Evolutionary conservation across 768 basidiomycete genomes (phyloP), one percentile per base, ranked within the genome.

Genomic region (Kwoniella dejecticola): DNA sequence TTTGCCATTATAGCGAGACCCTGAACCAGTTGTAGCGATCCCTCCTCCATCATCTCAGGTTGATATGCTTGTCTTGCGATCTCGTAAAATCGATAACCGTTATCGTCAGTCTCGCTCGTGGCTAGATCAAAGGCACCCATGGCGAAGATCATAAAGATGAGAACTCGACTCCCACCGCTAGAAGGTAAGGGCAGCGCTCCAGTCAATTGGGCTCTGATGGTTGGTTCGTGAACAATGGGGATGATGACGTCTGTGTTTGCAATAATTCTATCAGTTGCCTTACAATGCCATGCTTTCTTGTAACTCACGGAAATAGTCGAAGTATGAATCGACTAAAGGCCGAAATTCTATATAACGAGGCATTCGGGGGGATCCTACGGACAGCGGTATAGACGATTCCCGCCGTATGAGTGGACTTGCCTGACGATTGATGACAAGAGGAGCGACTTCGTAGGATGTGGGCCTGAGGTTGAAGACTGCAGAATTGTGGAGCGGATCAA

Each of bases 1-100:
- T 26, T 23, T 12, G 46, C 46, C 46, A 47, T 47, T 26, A 47
- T 47, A 47, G 46, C 46, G 12, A 47, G 46, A 24, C 46, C 46
- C 17, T 47, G 46, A 11, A 47, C 24, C 5, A 47, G 23, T 27
- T 47, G 3, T 11, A 47, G 8, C 13, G 21, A 26, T 26, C 46
- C 46, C n/a, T 47, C 46, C n/a, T 47, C 46, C 21, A 47, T 12
- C 46, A 24, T 26, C 13, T 27, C 24, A 2, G 46, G 21, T 27
- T 47, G 46, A 26, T 26, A 47, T 13, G 46, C 46, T 26, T 47
- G 23, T 17, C 46, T 47, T 11, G 46, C 46, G 11, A 24, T 26
- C 24, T 27, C 23, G 24, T 47, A 47, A 17, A 26, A 47, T 2
- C 21, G 23, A 26, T 47, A 24, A 24, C 46, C 46, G 13, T 47